phyloP scores from a whole-genome alignment of 1,139 yeast genomes.

The Blastobotrys capitulatus region DNA sequence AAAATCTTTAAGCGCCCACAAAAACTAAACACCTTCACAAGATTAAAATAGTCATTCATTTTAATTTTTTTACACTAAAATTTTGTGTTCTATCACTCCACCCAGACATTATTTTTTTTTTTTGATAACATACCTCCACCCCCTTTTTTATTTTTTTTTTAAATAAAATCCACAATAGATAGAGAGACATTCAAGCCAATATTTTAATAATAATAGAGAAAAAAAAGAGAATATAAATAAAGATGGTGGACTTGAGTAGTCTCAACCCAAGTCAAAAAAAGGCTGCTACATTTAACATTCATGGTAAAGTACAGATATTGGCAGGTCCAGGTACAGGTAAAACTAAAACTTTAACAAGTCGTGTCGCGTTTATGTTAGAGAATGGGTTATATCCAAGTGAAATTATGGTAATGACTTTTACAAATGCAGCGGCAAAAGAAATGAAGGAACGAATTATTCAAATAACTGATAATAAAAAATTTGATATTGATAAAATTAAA shows the following conservation, averaged over 20 bases:
- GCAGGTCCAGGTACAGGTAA: conserved; percentile 89
- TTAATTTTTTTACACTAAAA: no score
- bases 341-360: conserved; percentile 71
- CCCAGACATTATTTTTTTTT: no score
- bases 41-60: no score
- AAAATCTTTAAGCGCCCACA: no score
- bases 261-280: conserved; percentile 54
- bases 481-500: conserved; percentile 38
- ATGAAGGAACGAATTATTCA: conserved; percentile 55
- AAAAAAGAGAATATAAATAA: not conserved
- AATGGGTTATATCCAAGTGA: conserved; percentile 47
- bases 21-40: no score
- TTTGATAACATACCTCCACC: no score
- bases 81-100: no score
- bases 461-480: conserved; percentile 15
- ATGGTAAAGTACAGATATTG: conserved; percentile 61
- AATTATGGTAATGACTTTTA: conserved; percentile 81
- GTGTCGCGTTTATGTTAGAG: conserved; percentile 66
- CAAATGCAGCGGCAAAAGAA: conserved; percentile 85
- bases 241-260: conserved; percentile 4
- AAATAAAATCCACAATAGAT: no score
- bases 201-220: no score
- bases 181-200: no score
- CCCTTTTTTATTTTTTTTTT: no score
- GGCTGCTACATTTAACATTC: conserved; percentile 55